phyloP scores from a whole-genome alignment of 768 basidiomycete species.

The Fomitopsis serialis region DNA sequence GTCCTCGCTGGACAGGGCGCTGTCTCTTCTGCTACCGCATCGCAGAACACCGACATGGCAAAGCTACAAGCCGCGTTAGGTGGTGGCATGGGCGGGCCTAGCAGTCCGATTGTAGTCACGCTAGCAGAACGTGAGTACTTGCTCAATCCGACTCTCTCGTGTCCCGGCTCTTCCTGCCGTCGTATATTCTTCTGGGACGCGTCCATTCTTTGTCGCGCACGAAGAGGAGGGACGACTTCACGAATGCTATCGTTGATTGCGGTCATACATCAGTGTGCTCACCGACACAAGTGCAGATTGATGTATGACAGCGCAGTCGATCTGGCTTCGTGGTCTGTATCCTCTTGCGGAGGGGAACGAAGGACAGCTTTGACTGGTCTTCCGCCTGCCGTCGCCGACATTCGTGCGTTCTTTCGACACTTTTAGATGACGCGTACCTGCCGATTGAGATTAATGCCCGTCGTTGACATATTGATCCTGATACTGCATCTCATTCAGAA shows the following conservation, averaged over 20 bases:
- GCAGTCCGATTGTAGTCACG: slow-evolving; percentile 73
- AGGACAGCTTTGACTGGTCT: no score
- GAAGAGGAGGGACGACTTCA: no score
- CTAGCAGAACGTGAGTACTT: slow-evolving; percentile 69
- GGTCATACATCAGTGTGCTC: slow-evolving; percentile 27
- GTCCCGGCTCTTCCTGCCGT: neutral
- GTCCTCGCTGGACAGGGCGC: slow-evolving; percentile 18
- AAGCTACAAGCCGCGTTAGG: slow-evolving; percentile 40
- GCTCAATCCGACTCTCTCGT: neutral
- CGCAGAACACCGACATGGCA: slow-evolving; percentile 28
- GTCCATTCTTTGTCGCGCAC: no score
- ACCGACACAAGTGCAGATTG: neutral
- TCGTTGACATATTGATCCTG: no score
- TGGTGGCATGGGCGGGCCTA: slow-evolving; percentile 37
- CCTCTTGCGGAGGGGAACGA: no score
- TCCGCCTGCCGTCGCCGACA: no score
- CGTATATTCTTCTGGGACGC: neutral
- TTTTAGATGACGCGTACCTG: no score
- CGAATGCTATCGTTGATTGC: slow-evolving; percentile 19
- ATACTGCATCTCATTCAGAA: slow-evolving; percentile 32
- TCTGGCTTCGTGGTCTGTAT: neutral
- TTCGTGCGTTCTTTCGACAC: no score
- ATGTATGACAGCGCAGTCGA: neutral
- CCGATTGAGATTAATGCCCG: no score
- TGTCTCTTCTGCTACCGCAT: slow-evolving; percentile 1